Conservation (phyloP, 257 asterid species). For the Cynanchum wilfordii region DNA sequence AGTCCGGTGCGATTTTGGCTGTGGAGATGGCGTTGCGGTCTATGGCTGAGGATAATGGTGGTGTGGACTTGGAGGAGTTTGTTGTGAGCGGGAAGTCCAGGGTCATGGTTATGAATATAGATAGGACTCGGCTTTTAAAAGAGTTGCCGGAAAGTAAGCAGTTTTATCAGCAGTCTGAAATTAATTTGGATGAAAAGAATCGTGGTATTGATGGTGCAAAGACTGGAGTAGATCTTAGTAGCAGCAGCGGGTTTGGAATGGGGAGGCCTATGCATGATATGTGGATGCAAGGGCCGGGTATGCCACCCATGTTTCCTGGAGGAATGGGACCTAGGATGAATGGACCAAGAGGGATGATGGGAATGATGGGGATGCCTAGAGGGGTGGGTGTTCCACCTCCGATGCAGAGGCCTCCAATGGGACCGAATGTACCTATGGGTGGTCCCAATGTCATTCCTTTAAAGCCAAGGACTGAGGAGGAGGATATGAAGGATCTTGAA, state of each 20-base stretch:
- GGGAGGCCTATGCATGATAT: constrained; percentile 52
- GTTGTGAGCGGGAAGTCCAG: constrained; percentile 81
- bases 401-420: constrained; percentile 64
- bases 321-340: constrained; percentile 70
- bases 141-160: constrained; percentile 83
- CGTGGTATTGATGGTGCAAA: constrained; percentile 27
- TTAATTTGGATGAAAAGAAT: constrained; percentile 36
- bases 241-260: constrained; percentile 39
- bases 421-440: constrained; percentile 32
- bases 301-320: constrained; percentile 33
- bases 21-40: constrained; percentile 92
- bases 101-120: constrained; percentile 77
- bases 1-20: constrained; percentile 59
- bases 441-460: constrained; percentile 37
- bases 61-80: constrained; percentile 79
- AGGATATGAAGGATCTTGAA: constrained; percentile 90
- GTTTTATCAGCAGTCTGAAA: constrained; percentile 31
- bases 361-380: constrained; percentile 80
- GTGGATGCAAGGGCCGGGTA: constrained; percentile 56
- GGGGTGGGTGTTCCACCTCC: constrained; percentile 95
- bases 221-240: constrained; percentile 33
- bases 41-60: constrained; percentile 84
- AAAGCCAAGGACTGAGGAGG: constrained; percentile 94
- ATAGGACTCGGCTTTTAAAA: constrained; percentile 66
- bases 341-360: constrained; percentile 66